Base-by-base conservation (phyloP, 768 basidiomycete species). In the Cytidiella melzeri region DNA sequence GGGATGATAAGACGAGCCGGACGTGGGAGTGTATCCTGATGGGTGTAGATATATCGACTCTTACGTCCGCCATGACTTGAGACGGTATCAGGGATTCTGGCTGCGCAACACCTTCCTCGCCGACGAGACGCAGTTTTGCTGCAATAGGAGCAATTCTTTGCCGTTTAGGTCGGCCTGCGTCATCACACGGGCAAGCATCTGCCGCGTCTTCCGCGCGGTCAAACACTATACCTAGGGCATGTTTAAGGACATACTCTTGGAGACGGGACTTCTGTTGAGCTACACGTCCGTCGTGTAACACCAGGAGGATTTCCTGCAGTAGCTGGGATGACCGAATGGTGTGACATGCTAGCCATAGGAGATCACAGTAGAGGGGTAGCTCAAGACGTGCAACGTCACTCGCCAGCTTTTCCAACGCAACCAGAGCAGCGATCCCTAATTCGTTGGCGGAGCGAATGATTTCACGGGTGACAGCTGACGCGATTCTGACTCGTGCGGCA, bases 181-280 rank as follows among this genome's bases (percentile, higher is more conserved):
- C 80, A 51, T 82, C 75, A 48, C 82, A 84, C 6, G 82, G 82
- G 59, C 81, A 85, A 55, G 76, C 73, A 50, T 83, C 80, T 1
- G 74, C 74, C 4, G 82, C 83, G 56, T 84, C 83, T 55, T 85
- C 81, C 1, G 79, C 80, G 11, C 79, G 72, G 51, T 84, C 83
- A 49, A 81, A 82, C 1, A 73, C 74, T 24, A 84, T 69, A 5
- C 73, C 75, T 1, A 84, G 68, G 0, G 76, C 75, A 27, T 80
- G 73, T 45, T 76, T 78, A 55, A 77, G 75, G 1, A 72, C 73
- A 56, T 84, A 80, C n/a, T 61, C 58, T 37, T 64, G 54, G 0
- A 64, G 55, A 0, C 62, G 48, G 5, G 68, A 56, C 2, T 51
- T 37, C 1, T 58, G 60, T 12, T 58, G 47, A 3, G 26, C 48